A percentile compares a stretch with the other conserved stretches of the same genome.
Evolutionary conservation across 2,329 filamentous ascomycete genomes (phyloP).

Genomic region (Sclerotinia borealis): DNA sequence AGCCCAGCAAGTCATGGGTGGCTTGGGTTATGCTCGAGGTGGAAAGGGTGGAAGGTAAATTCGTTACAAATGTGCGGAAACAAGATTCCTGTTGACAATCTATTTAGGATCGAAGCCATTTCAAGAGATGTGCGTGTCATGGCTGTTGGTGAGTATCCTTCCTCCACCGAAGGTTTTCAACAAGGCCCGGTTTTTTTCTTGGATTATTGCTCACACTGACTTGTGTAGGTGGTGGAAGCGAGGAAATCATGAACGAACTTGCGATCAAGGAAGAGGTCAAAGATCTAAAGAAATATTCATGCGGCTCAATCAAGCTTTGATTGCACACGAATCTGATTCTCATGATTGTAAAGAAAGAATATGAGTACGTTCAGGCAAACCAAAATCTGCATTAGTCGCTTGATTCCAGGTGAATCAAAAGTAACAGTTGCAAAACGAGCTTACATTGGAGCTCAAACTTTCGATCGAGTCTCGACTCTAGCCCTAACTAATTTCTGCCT

Average conservation of each 20-base stretch:
- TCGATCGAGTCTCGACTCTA: too few relatives aligned
- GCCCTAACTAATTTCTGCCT: too few relatives aligned
- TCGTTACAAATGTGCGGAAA: neutral
- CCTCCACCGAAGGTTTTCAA: neutral
- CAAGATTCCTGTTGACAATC: neutral
- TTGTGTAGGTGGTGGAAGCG: constrained; percentile 29
- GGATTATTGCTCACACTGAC: constrained; percentile 4
- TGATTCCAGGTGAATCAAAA: too few relatives aligned
- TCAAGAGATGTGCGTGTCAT: constrained; percentile 46
- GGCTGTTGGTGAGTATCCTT: constrained; percentile 30
- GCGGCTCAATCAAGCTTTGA: constrained; percentile 21
- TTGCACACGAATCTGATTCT: neutral
- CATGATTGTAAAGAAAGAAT: neutral
- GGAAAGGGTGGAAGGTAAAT: constrained; percentile 39
- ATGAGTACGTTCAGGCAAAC: too few relatives aligned
- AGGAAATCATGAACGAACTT: constrained; percentile 32
- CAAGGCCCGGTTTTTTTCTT: neutral
- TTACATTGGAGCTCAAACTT: neutral
- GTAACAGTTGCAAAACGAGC: too few relatives aligned
- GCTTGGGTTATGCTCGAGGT: constrained; percentile 44
- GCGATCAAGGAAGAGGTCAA: constrained; percentile 31
- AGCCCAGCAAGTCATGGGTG: constrained; percentile 50
- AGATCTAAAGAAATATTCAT: constrained; percentile 25
- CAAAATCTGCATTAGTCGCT: neutral
- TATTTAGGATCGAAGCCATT: constrained; percentile 44